Evolutionary conservation across 1,284 basidiomycete species (phyloP).

Genomic region (Marasmius fiardii): DNA sequence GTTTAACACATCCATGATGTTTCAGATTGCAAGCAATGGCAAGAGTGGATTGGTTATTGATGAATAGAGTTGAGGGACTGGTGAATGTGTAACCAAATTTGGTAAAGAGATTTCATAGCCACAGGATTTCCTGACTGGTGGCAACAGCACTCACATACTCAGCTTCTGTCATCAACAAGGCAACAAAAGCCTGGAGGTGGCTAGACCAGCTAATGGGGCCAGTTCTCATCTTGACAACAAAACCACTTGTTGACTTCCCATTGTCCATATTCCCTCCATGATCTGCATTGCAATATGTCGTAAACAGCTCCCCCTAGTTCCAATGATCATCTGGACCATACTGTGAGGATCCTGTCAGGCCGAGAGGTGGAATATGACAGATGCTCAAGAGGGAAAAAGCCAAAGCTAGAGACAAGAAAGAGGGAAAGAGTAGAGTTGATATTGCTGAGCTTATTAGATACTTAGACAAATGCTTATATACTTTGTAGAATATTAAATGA

Average conservation of each 20-base stretch:
- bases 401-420: too few relatives aligned
- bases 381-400: too few relatives aligned
- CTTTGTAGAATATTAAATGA: too few relatives aligned
- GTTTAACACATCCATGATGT: conserved; percentile 29
- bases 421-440: too few relatives aligned
- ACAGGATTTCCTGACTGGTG: too few relatives aligned
- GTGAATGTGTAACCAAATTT: conserved; percentile 22
- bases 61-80: conserved; percentile 18
- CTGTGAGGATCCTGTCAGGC: not conserved
- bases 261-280: conserved; percentile 21
- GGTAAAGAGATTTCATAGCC: conserved; percentile 26
- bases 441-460: too few relatives aligned
- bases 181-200: conserved; percentile 31
- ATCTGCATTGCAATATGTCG: conserved; percentile 20
- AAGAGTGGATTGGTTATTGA: conserved; percentile 7
- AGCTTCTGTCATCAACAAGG: too few relatives aligned
- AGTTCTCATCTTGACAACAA: conserved; percentile 20
- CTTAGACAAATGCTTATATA: too few relatives aligned
- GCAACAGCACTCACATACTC: too few relatives aligned
- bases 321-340: conserved; percentile 20
- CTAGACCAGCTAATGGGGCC: conserved; percentile 35
- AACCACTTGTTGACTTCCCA: conserved; percentile 24
- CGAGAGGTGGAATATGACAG: too few relatives aligned
- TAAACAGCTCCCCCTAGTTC: conserved; percentile 4
- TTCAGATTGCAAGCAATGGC: conserved; percentile 5